phyloP scores from a whole-genome alignment of 257 asterid genomes.

The Verbena officinalis region DNA sequence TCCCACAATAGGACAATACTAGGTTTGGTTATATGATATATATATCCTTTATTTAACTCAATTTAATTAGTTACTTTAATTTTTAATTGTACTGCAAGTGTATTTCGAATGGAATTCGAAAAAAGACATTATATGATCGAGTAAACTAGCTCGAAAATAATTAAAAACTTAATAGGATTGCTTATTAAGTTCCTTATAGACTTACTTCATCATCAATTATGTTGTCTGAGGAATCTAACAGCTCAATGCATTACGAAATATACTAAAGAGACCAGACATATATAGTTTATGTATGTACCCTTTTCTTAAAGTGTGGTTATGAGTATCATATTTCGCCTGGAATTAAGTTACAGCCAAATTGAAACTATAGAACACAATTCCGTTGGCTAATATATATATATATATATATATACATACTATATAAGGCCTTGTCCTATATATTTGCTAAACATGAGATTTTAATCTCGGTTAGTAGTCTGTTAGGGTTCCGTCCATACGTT shows the following conservation, averaged over 20 bases:
- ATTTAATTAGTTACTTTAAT: background rate
- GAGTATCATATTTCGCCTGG: background rate
- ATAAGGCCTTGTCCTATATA: no score
- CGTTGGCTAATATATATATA: no score
- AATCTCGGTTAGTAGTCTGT: no score
- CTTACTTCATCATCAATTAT: background rate
- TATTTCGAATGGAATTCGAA: background rate
- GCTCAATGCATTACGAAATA: conserved; percentile 25
- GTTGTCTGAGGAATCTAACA: conserved; percentile 24
- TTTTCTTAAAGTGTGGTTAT: background rate
- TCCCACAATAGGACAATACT: background rate
- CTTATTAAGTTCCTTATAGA: background rate
- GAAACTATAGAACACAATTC: no score
- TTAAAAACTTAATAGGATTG: background rate
- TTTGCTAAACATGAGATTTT: no score
- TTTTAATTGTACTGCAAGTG: background rate
- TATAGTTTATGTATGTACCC: background rate
- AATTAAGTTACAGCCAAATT: no score
- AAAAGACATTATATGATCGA: no score
- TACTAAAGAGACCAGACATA: background rate
- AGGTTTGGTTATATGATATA: background rate
- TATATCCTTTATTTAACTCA: background rate
- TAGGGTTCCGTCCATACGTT: no score
- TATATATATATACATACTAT: no score
- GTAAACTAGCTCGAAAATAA: background rate